These are phyloP conservation scores for Scheffersomyces stipitis DNA, from an alignment of 805 yeast species.

Conservation along the genomic window DNA sequence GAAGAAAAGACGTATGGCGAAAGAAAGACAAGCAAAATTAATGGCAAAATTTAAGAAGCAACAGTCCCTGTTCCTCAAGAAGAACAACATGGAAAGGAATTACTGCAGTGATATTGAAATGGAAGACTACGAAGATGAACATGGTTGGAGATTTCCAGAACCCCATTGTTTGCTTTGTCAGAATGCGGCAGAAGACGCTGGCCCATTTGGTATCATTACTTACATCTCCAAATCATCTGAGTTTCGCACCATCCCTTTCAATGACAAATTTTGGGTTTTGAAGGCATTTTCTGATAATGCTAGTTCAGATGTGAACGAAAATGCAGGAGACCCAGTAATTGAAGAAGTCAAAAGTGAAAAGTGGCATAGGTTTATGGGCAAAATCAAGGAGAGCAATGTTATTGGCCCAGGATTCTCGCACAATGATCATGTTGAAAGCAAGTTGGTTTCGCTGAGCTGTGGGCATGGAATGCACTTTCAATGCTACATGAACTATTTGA, in stretches of 20 bases:
- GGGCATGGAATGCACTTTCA: conserved; percentile 91
- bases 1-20: conserved; percentile 66
- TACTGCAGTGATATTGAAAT: conserved; percentile 44
- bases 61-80: conserved; percentile 71
- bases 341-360: conserved; percentile 18
- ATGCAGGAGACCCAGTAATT: conserved; percentile 10
- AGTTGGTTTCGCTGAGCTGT: conserved; percentile 68
- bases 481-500: conserved; percentile 68
- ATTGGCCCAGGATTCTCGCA: conserved; percentile 74
- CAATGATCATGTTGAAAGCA: conserved; percentile 36
- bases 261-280: conserved; percentile 61
- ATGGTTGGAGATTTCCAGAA: conserved; percentile 67
- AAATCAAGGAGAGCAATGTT: conserved; percentile 37
- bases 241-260: conserved; percentile 63
- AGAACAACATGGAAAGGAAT: conserved; percentile 33
- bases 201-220: conserved; percentile 74
- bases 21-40: conserved; percentile 65
- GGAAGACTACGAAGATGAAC: conserved; percentile 29
- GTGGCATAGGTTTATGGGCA: conserved; percentile 40
- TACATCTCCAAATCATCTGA: conserved; percentile 58
- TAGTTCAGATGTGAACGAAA: conserved; percentile 38
- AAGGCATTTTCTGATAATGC: conserved; percentile 56
- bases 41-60: conserved; percentile 79
- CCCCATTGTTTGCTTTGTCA: conserved; percentile 81
- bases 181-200: conserved; percentile 63